Evolutionary conservation across 2,329 filamentous ascomycete species (phyloP), one percentile per base, ranked within the genome.

Genomic region (Clarireedia homoeocarpa): DNA sequence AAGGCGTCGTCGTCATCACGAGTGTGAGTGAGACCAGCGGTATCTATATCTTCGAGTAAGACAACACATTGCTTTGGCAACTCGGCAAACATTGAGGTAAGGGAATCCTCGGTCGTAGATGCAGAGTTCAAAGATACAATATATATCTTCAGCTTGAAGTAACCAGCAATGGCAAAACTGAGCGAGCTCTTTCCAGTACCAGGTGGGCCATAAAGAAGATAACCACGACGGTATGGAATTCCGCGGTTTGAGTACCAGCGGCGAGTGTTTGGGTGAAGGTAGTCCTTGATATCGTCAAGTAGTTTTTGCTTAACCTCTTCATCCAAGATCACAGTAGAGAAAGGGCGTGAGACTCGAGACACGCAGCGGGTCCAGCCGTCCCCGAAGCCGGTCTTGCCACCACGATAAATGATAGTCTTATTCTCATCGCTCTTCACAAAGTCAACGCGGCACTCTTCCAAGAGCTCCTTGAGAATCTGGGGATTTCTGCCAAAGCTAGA

Each of bases 201-300:
- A 0, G 88, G 88, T 0, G 89, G 88, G 0, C 90, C 90, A 61
- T 91, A 77, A 15, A 95, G 82, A 0, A 95, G 79, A 65, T 94
- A 95, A 0, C 90, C 91, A 4, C 90, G 79, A 14, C 90, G 81
- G 68, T 95, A 95, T 0, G 91, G 90, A 30, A 95, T 92, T 0
- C 90, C 90, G 6, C 89, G 80, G 62, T 89, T 86, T 0, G 85
- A 78, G 67, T 96, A 95, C 89, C 89, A 95, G n/a, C 83, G 77
- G 46, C 80, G 75, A 0, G 83, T 86, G 12, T 74, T 71, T 0
- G 82, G 82, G 59, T 82, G 74, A 38, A 87, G 76, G 64, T 86
- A 86, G 63, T 86, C 82, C 26, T 74, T 74, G 34, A 84, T 77
- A 62, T 86, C 84, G 44, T 77, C 74, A 48, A 86, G 73, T 12